Evolutionary conservation across 202 grass and related monocot species (phyloP).

Genomic region (Bolboschoenoplectus hybrid): DNA sequence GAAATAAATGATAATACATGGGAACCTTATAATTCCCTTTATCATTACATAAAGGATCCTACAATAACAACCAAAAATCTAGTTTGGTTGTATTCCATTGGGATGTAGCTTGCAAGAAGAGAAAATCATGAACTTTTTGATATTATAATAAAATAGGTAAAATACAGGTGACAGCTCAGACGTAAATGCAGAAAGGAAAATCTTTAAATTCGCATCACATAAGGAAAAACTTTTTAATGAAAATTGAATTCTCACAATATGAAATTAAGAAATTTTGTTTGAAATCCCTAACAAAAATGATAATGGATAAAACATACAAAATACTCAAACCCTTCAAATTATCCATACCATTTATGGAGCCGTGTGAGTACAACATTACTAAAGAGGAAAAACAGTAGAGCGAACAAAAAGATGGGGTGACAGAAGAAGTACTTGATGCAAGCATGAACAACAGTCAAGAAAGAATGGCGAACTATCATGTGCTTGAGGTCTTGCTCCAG

Average conservation of each 20-base stretch:
- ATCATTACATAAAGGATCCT: constrained; percentile 3
- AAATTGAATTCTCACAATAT: background rate
- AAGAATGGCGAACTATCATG: constrained; percentile 95
- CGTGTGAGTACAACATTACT: constrained; percentile 6
- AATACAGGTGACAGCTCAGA: too few relatives aligned
- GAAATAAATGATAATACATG: constrained; percentile 12
- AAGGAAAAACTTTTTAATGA: constrained; percentile 9
- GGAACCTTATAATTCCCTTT: constrained; percentile 16
- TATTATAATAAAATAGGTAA: background rate
- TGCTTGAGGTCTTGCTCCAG: constrained; percentile 98
- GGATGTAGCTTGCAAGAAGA: constrained; percentile 5
- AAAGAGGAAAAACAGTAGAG: constrained; percentile 25
- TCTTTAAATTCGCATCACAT: background rate
- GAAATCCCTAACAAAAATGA: background rate
- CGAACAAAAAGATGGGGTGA: constrained; percentile 9
- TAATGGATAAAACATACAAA: background rate
- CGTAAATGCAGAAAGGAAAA: background rate
- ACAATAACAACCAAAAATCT: constrained; percentile 11
- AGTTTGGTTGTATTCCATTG: background rate
- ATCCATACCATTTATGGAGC: background rate
- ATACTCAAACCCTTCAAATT: constrained; percentile 19
- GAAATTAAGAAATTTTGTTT: constrained; percentile 15
- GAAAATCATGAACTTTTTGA: background rate
- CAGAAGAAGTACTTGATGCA: constrained; percentile 82
- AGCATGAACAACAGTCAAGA: constrained; percentile 96